Base-by-base conservation (phyloP, 306 rosid species). In the Ammopiptanthus mongolicus region DNA sequence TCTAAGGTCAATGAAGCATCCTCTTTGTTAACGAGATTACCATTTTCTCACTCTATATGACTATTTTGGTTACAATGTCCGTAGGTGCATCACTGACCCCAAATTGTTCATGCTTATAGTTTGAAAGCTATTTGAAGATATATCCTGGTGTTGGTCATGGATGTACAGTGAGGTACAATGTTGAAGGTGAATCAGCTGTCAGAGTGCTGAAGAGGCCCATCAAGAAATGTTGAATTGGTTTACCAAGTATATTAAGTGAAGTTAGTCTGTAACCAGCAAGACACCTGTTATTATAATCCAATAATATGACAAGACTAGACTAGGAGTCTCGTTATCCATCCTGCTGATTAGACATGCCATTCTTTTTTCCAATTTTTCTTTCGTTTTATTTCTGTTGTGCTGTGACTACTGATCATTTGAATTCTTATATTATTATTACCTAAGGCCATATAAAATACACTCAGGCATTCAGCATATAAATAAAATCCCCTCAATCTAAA, bases 181-280 rank as follows among this genome's bases (percentile, higher is more conserved):
- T 17, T 55, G 85, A 82, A 69, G 88, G 84, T 41, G 71, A 58
- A 65, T 74, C 41, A 7, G 84, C 84, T 44, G 83, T 78, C 19
- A 84, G 76, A 13, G 65, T 33, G 90, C 93, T 8, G 81, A 82
- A 44, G 90, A 81, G 71, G 88, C 90, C 51, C 90, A 88, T 46
- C 52, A 53, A 59, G 70, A 84, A 76, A 23, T 86, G 80, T 67
- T 86, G 80, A 70, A 65, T 21, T 86, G 93, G 88, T 80, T 86
- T 53, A 37, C 69, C 15, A 77, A 71, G 75, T 41, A 83, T 78
- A 33, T 77, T 74, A 81, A 65, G 64, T 75, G 81, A 78, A 39
- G 74, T 4, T 6, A 55, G 47, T 37, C 36, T 37, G 14, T 50
- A 17, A 46, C 37, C 34, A 13, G 13, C 51, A 47, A n/a, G 37